phyloP scores from a whole-genome alignment of 2,329 filamentous ascomycete genomes.

The Aspergillus sp. region DNA sequence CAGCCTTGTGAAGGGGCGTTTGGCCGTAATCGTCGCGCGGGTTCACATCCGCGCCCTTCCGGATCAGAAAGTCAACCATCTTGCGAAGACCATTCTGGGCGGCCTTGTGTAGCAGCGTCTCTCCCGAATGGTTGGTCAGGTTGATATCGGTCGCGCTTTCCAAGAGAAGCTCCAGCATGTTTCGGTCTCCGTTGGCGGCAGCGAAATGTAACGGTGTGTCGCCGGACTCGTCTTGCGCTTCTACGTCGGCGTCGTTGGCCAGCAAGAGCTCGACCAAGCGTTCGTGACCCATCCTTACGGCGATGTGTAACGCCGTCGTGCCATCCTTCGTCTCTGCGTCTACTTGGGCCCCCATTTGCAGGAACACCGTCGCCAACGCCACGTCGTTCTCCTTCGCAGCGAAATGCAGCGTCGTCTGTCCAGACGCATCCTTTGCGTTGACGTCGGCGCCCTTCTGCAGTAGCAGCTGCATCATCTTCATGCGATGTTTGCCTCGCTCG shows the following conservation, averaged over 20 bases:
- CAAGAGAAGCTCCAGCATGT: constrained; percentile 21
- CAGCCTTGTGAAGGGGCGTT: constrained; percentile 23
- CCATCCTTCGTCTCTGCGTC: constrained; percentile 18
- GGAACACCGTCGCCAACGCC: constrained; percentile 14
- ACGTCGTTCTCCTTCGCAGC: constrained; percentile 18
- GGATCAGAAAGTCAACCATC: constrained; percentile 28
- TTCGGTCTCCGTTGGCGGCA: constrained; percentile 15
- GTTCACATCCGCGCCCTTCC: constrained; percentile 25
- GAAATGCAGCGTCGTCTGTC: constrained; percentile 21
- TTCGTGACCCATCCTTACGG: constrained; percentile 23
- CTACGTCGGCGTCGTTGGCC: constrained; percentile 21
- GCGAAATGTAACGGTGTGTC: constrained; percentile 26
- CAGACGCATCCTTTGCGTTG: constrained; percentile 19
- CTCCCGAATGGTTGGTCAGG: constrained; percentile 24
- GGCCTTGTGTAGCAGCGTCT: constrained; percentile 31
- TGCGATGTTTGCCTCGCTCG: constrained; percentile 18
- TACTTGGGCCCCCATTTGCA: constrained; percentile 15
- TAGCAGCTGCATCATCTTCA: constrained; percentile 19
- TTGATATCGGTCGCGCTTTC: constrained; percentile 25
- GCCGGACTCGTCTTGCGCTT: constrained; percentile 25
- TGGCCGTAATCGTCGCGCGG: constrained; percentile 22
- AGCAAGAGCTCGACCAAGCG: constrained; percentile 26
- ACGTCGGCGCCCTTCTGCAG: constrained; percentile 25
- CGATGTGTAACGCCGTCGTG: constrained; percentile 21
- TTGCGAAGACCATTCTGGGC: constrained; percentile 26